Percentiles rank a stretch among this genome's conserved stretches.
Evolutionary conservation across 1,284 basidiomycete genomes (phyloP).

Genomic region (Heterobasidion occidentale): DNA sequence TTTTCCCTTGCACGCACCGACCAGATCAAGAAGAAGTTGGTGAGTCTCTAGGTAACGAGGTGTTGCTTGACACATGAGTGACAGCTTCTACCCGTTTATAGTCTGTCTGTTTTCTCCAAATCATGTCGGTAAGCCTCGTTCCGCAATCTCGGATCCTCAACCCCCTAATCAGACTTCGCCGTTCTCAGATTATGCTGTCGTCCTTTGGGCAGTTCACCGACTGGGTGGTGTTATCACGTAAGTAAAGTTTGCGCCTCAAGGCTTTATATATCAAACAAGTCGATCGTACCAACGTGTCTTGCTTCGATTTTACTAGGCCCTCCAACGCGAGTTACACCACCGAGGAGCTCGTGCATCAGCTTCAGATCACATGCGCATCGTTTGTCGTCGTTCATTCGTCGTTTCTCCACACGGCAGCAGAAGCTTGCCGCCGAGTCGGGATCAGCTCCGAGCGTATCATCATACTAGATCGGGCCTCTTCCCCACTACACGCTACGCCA

Average conservation of each 20-base stretch:
- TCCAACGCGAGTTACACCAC: constrained; percentile 66
- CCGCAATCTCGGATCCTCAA: not conserved
- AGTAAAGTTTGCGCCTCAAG: constrained; percentile 15
- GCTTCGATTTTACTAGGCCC: constrained; percentile 23
- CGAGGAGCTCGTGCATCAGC: constrained; percentile 58
- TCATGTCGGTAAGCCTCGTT: constrained; percentile 41
- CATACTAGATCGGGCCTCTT: constrained; percentile 28
- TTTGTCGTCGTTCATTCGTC: constrained; percentile 54
- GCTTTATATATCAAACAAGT: constrained; percentile 6
- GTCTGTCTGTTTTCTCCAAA: constrained; percentile 67
- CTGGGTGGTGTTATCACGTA: constrained; percentile 55
- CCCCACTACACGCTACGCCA: constrained; percentile 1
- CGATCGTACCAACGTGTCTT: not conserved
- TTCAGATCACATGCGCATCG: constrained; percentile 44
- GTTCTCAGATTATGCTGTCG: constrained; percentile 56
- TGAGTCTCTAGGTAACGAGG: constrained; percentile 24
- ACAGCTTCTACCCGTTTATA: constrained; percentile 14
- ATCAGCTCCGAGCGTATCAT: constrained; percentile 49
- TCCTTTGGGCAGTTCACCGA: constrained; percentile 69
- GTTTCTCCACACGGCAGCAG: constrained; percentile 38
- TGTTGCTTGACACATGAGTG: not conserved
- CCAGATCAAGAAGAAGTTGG: constrained; percentile 40
- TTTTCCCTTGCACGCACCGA: not conserved
- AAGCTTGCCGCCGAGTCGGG: constrained; percentile 40
- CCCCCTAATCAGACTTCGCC: constrained; percentile 1